phyloP scores from a whole-genome alignment of 805 yeast genomes.

The Saturnispora zaruensis region DNA sequence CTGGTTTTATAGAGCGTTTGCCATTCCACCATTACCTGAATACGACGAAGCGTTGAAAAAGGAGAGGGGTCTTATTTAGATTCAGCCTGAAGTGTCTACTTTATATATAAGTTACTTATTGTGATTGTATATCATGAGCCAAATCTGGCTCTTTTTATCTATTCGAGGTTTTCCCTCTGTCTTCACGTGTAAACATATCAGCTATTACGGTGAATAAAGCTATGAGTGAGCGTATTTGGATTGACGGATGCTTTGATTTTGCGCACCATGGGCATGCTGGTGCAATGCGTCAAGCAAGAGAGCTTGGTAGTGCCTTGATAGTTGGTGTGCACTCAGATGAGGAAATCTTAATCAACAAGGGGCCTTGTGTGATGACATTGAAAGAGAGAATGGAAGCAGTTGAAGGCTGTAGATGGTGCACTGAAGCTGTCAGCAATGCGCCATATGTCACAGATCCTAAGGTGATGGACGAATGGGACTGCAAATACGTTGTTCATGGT shows the following conservation, averaged over 20 bases:
- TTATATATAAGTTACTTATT: not conserved
- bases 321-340: conserved; percentile 93
- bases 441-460: conserved; percentile 90
- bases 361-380: conserved; percentile 86
- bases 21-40: conserved; percentile 15
- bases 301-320: conserved; percentile 61
- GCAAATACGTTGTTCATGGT: conserved; percentile 94
- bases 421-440: conserved; percentile 61
- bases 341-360: conserved; percentile 75
- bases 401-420: conserved; percentile 84
- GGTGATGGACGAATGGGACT: conserved; percentile 64
- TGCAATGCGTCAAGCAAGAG: conserved; percentile 89
- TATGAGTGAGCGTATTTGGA: conserved; percentile 50
- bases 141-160: not conserved
- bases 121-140: not conserved
- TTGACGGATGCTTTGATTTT: conserved; percentile 97
- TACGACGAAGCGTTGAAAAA: conserved; percentile 16
- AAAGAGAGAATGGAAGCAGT: conserved; percentile 80
- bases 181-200: not conserved
- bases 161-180: not conserved
- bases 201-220: not conserved
- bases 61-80: conserved; percentile 11
- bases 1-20: conserved; percentile 20
- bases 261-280: conserved; percentile 98
- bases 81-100: not conserved